phyloP scores from a whole-genome alignment of 352 stramenopile species.

The Phytopythium mirpurense region DNA sequence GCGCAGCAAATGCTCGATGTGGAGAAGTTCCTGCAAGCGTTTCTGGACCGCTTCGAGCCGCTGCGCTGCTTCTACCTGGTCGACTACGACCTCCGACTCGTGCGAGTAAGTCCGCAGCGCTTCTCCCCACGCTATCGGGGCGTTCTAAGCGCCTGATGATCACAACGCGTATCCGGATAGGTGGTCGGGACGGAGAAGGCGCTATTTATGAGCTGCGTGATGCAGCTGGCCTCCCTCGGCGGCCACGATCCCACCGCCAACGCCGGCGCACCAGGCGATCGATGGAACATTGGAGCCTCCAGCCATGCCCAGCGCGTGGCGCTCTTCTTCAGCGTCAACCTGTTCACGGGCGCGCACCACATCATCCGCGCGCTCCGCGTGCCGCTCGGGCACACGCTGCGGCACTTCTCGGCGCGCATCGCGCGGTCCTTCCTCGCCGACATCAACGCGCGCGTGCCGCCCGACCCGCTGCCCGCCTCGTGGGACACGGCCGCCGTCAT shows the following conservation, averaged over 20 bases:
- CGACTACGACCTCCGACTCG: slow-evolving; percentile 56
- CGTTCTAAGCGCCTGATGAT: too few relatives aligned
- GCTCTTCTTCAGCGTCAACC: slow-evolving; percentile 40
- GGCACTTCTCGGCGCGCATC: slow-evolving; percentile 22
- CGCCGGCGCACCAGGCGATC: too few relatives aligned
- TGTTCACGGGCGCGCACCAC: slow-evolving; percentile 33
- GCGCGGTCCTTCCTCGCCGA: slow-evolving; percentile 25
- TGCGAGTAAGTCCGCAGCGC: slow-evolving; percentile 23
- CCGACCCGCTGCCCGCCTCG: slow-evolving; percentile 9
- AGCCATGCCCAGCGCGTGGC: slow-evolving; percentile 22
- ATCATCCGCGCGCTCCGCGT: slow-evolving; percentile 43
- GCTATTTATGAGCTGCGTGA: slow-evolving; percentile 43
- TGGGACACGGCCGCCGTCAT: slow-evolving; percentile 42
- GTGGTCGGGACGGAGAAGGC: slow-evolving; percentile 17
- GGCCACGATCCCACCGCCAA: too few relatives aligned
- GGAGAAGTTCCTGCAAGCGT: slow-evolving; percentile 43
- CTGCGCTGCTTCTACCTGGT: slow-evolving; percentile 39
- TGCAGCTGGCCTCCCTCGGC: slow-evolving; percentile 22
- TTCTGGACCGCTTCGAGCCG: slow-evolving; percentile 36
- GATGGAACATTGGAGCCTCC: too few relatives aligned
- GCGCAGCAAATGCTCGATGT: slow-evolving; percentile 49
- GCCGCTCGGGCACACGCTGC: slow-evolving; percentile 21
- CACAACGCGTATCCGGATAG: slow-evolving; percentile 15
- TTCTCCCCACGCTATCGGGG: background rate
- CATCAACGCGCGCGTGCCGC: slow-evolving; percentile 16